Evolutionary conservation across 441 rosid species (phyloP), one percentile per base, ranked within the genome.

Genomic region (Hura crepitans): DNA sequence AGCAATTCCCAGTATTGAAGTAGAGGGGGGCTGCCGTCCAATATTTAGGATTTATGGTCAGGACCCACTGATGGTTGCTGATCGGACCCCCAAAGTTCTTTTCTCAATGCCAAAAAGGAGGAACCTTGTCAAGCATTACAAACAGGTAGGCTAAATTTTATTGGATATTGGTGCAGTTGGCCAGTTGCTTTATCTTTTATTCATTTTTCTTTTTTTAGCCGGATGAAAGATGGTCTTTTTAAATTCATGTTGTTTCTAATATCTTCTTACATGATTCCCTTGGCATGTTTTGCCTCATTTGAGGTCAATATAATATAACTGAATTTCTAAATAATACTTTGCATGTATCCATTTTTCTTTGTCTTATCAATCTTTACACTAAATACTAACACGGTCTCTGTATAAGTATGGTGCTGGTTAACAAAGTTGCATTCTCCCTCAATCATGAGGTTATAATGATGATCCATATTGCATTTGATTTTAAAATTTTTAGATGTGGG

Each of bases 21-120:
- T 81, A 63, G 90, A 83, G 67, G 93, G 94, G 71, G 97, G 94
- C 62, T 90, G 94, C 75, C 75, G 93, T 70, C 99, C 96, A 30
- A 81, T 90, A 72, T 89, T 92, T 77, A 86, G 90, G 80, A 81
- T 92, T 59, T 90, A 87, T 69, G 99, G 97, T 60, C 97, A 78
- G 63, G 97, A 89, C 74, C 97, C 94, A 49, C 72, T 83, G 53
- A 80, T 84, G 79, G 85, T 73, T 70, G 73, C 90, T 37, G 96
- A 94, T 74, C 81, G 77, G 57, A 75, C 85, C 63, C 84, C 97
- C 20, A 90, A 87, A 79, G 86, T 86, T 67, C 82, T 94, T 69
- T 87, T 90, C 82, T 81, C 93, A 49, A 86, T 90, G 56, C 85
- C 97, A 17, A 90, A 85, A 80, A 85, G 74, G 78, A 85, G 87